These are phyloP conservation scores for Hansenula sp. DNA, from an alignment of 1,139 yeast species.

Conservation along the genomic window DNA sequence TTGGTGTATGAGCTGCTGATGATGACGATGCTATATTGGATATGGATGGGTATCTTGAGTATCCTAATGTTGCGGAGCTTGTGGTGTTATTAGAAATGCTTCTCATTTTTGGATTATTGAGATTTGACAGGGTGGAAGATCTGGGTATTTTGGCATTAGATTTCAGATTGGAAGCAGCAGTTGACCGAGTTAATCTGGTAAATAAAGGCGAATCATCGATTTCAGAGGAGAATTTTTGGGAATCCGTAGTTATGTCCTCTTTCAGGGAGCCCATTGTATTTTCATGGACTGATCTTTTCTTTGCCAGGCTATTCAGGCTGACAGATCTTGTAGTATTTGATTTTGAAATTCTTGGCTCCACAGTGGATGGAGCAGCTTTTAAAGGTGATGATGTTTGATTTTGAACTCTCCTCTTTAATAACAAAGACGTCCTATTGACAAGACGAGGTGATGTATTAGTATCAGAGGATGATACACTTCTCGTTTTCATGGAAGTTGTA, in stretches of 20 bases:
- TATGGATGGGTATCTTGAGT: neutral
- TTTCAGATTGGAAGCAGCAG: conserved; percentile 17
- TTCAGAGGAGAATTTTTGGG: neutral
- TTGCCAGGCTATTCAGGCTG: neutral
- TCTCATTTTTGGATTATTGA: neutral
- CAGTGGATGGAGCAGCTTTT: neutral
- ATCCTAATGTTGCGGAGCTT: neutral
- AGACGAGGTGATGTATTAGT: neutral
- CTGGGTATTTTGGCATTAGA: neutral
- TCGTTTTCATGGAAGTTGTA: neutral
- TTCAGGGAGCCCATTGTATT: neutral
- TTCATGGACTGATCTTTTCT: neutral
- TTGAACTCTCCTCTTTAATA: neutral
- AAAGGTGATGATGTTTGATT: neutral
- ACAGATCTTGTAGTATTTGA: neutral
- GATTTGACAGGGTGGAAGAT: conserved; percentile 1
- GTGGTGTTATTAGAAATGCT: neutral
- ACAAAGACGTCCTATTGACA: neutral
- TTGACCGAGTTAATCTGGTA: conserved; percentile 19
- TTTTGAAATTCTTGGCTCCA: neutral
- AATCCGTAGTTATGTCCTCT: neutral
- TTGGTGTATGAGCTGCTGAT: neutral
- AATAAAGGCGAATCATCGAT: conserved; percentile 16
- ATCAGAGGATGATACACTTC: neutral
- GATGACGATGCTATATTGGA: neutral